Percentiles rank a stretch among this genome's conserved stretches.
Conservation (phyloP, 371 early-diverging fungal species). For the Mucor saturninus region DNA sequence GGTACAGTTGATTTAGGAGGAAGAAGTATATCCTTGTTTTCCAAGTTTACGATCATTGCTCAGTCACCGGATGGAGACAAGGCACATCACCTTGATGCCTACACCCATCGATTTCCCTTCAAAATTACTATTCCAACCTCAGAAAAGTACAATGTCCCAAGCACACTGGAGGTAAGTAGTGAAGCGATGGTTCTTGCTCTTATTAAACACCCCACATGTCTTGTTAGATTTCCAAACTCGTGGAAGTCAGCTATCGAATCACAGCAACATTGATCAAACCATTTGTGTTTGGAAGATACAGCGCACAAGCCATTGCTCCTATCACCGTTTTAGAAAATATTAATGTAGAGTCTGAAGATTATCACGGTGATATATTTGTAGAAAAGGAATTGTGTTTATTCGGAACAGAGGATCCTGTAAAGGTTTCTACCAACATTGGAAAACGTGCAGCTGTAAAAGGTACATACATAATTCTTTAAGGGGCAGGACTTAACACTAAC, state of each 20-base stretch:
- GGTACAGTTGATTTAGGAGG: conserved; percentile 38
- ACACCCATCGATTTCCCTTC: conserved; percentile 50
- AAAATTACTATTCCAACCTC: conserved; percentile 39
- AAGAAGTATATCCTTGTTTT: conserved; percentile 27
- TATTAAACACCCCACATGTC: conserved; percentile 1
- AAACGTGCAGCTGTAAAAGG: conserved; percentile 52
- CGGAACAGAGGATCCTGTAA: conserved; percentile 26
- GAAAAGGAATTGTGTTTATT: conserved; percentile 22
- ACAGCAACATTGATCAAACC: conserved; percentile 36
- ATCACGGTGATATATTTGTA: conserved; percentile 27
- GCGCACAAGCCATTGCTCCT: conserved; percentile 23
- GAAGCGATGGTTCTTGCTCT: neutral
- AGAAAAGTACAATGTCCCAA: conserved; percentile 36
- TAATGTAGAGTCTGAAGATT: conserved; percentile 38
- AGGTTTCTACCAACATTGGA: conserved; percentile 33
- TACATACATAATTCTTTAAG: conserved; percentile 7
- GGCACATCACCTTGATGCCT: conserved; percentile 39
- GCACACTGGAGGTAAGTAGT: conserved; percentile 40
- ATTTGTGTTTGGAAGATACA: conserved; percentile 18
- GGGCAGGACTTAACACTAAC: neutral
- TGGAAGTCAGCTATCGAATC: conserved; percentile 39
- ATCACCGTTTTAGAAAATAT: conserved; percentile 47
- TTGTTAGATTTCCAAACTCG: conserved; percentile 27
- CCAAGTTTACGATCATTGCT: conserved; percentile 30
- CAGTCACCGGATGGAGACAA: conserved; percentile 35